Conservation (phyloP, 371 early-diverging fungal species). For the Sporodiniella umbellata region DNA sequence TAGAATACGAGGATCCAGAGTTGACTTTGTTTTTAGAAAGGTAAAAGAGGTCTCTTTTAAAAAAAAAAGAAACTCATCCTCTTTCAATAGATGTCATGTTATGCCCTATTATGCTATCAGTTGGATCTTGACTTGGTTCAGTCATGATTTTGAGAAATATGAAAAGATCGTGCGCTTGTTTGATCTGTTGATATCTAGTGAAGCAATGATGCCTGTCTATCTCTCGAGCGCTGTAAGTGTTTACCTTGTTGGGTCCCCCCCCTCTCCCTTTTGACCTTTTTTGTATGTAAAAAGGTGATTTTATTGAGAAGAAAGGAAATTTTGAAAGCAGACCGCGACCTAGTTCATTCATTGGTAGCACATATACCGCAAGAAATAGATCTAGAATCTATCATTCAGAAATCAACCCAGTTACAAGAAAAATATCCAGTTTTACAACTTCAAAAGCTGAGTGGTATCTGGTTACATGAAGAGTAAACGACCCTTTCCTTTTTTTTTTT, state of each 20-base stretch:
- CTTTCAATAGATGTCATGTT: conserved; percentile 31
- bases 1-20: conserved; percentile 44
- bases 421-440: conserved; percentile 44
- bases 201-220: conserved; percentile 76
- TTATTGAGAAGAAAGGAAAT: conserved; percentile 50
- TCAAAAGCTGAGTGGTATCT: conserved; percentile 52
- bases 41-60: too few relatives aligned
- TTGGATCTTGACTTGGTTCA: conserved; percentile 88
- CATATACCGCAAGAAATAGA: conserved; percentile 59
- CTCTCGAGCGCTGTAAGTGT: conserved; percentile 56
- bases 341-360: conserved; percentile 56
- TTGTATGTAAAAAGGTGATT: too few relatives aligned
- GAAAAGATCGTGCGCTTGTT: conserved; percentile 64
- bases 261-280: too few relatives aligned
- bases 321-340: conserved; percentile 53
- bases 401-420: conserved; percentile 41
- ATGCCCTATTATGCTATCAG: conserved; percentile 81
- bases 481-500: too few relatives aligned
- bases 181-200: conserved; percentile 73
- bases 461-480: conserved; percentile 54
- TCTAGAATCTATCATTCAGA: conserved; percentile 46
- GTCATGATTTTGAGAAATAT: conserved; percentile 71
- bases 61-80: too few relatives aligned
- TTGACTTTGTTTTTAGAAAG: conserved; percentile 32
- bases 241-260: too few relatives aligned